Evolutionary conservation across 1,284 basidiomycete genomes (phyloP), one percentile per base, ranked within the genome.

Genomic region (Termitomyces sp.): DNA sequence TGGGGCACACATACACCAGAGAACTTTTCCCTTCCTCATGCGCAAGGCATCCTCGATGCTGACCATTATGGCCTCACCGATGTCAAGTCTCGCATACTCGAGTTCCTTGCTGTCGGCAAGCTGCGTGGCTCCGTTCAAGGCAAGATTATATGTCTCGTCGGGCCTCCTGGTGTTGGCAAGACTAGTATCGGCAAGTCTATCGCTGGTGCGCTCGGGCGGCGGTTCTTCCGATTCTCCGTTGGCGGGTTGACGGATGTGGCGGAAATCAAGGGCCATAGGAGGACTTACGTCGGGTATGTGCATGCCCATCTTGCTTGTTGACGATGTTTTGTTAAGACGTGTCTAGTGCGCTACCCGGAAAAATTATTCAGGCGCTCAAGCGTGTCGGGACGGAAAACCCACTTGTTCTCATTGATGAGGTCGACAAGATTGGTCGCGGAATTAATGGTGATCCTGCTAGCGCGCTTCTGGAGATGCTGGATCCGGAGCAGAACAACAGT

Each of bases 41-140:
- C 96, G 0, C 81, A 83, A 60, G 78, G 74, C 50, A 93, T 98
- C 1, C 80, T 98, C 18, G 91, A 98, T 63, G 93, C 94, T 65
- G 96, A 98, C 67, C 96, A 99, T 68, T 98, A 98, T 64, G 96
- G 96, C 13, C 76, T 99, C 43, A 88, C 89, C 62, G 94, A 98
- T 65, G 87, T 98, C 67, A 99, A 99, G 71, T 91, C 96, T 57
- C 89, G 96, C 33, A 98, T 99, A 57, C 81, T 99, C 44, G 96
- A 99, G 69, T 99, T 99, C 78, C 81, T 99, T 38, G 97, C 97
- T 0, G 95, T 99, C 10, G 95, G 95, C 44, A 98, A 98, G 72
- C 81, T 99, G 5, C 83, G 93, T 28, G 96, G 96, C 9, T 95
- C 90, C 0, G 94, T 99, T 0, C 71, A 98, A 67, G 96, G 96